phyloP scores from a whole-genome alignment of 2,329 filamentous ascomycete species.

The Fusarium circinatum region DNA sequence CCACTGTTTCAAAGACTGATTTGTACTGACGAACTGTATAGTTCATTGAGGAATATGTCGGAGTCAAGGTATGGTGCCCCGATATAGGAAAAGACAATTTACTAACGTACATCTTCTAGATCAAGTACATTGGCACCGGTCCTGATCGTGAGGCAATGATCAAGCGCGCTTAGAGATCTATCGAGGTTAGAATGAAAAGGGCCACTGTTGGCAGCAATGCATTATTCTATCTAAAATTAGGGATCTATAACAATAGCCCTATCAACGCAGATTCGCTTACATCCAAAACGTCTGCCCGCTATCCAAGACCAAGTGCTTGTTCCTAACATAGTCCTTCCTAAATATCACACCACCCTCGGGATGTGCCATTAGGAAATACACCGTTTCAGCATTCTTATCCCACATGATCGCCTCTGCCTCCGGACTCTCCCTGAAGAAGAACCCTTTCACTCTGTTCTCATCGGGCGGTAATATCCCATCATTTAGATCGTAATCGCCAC shows the following conservation, averaged over 20 bases:
- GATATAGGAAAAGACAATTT: rapidly evolving
- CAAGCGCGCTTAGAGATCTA: constrained; percentile 37
- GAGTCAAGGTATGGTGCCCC: not conserved
- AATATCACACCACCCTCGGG: not conserved
- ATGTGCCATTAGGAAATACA: not conserved
- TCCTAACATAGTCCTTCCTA: not conserved
- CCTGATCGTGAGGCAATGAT: constrained; percentile 74
- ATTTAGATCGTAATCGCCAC: not conserved
- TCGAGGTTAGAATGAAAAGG: not conserved
- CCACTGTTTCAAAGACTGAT: not conserved
- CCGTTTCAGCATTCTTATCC: not conserved
- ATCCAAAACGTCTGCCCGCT: not conserved
- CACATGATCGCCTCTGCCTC: not conserved
- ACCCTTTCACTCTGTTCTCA: constrained; percentile 34
- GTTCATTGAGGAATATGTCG: constrained; percentile 12
- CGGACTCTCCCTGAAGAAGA: not conserved
- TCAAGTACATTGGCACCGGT: constrained; percentile 44
- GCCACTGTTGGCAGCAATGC: not conserved
- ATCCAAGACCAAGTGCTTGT: not conserved
- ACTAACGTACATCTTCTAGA: not conserved
- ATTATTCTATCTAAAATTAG: not conserved
- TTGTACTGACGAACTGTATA: not conserved
- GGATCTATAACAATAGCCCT: not conserved
- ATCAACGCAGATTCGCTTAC: not conserved
- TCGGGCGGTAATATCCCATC: constrained; percentile 24